These are phyloP conservation scores for Ophiostoma sp. DNA, from an alignment of 2,329 filamentous ascomycete species.

Conservation along the genomic window DNA sequence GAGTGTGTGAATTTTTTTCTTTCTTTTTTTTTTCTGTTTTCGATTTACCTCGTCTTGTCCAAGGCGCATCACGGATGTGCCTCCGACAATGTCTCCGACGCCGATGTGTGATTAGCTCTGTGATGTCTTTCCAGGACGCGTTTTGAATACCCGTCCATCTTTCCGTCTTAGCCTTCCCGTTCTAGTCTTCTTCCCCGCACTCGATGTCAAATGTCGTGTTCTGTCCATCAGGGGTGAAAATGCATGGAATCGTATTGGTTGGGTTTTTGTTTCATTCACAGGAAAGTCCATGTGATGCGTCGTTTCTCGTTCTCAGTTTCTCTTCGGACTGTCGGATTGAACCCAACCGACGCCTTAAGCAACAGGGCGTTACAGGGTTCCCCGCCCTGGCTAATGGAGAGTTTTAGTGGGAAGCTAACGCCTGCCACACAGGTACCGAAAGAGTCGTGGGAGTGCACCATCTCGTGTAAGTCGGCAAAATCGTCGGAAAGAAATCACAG, in stretches of 20 bases:
- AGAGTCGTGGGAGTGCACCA: too few species aligned
- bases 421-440: neutral
- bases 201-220: neutral
- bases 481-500: neutral
- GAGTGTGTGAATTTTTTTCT: too few species aligned
- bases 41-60: neutral
- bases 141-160: neutral
- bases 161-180: neutral
- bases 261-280: neutral
- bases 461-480: slow-evolving; percentile 13
- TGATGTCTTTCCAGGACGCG: neutral
- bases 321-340: neutral
- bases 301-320: neutral
- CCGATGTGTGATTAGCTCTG: neutral
- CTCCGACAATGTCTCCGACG: neutral
- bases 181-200: neutral
- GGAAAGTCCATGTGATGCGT: neutral
- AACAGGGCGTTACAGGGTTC: neutral
- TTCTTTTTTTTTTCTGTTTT: neutral
- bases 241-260: too few species aligned
- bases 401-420: neutral
- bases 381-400: neutral
- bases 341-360: neutral
- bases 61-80: neutral
- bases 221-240: neutral